phyloP scores from a whole-genome alignment of 805 yeast genomes.

The Gaillardinia entomophila region DNA sequence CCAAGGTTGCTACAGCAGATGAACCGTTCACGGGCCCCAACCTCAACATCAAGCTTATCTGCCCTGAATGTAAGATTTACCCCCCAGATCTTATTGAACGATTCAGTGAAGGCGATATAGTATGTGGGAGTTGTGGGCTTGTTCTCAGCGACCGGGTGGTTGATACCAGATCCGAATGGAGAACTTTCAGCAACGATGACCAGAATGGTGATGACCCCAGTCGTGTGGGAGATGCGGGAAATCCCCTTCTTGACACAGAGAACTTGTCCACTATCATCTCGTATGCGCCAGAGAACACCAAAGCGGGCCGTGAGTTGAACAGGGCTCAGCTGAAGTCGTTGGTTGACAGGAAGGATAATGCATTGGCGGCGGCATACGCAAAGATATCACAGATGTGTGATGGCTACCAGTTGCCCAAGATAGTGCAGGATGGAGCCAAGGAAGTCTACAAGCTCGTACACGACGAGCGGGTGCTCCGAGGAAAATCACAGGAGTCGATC shows the following conservation, averaged over 20 bases:
- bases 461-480: conserved; percentile 80
- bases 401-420: conserved; percentile 88
- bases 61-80: conserved; percentile 93
- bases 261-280: conserved; percentile 92
- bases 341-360: conserved; percentile 84
- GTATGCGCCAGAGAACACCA: conserved; percentile 77
- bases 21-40: conserved; percentile 60
- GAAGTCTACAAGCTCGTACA: conserved; percentile 90
- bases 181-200: conserved; percentile 96
- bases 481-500: conserved; percentile 86
- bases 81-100: conserved; percentile 95
- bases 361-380: conserved; percentile 81
- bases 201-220: conserved; percentile 98
- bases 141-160: conserved; percentile 89
- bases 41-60: conserved; percentile 80
- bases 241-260: conserved; percentile 85
- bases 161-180: conserved; percentile 97
- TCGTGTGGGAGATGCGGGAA: conserved; percentile 98
- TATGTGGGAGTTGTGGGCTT: conserved; percentile 95
- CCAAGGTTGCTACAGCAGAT: conserved; percentile 7
- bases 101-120: conserved; percentile 96
- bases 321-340: conserved; percentile 83
- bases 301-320: conserved; percentile 81
- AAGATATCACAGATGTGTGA: conserved; percentile 95
- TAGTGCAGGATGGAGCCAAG: conserved; percentile 96